Evolutionary conservation across 768 basidiomycete species (phyloP), one percentile per base, ranked within the genome.

Genomic region (Lentinula sp.): DNA sequence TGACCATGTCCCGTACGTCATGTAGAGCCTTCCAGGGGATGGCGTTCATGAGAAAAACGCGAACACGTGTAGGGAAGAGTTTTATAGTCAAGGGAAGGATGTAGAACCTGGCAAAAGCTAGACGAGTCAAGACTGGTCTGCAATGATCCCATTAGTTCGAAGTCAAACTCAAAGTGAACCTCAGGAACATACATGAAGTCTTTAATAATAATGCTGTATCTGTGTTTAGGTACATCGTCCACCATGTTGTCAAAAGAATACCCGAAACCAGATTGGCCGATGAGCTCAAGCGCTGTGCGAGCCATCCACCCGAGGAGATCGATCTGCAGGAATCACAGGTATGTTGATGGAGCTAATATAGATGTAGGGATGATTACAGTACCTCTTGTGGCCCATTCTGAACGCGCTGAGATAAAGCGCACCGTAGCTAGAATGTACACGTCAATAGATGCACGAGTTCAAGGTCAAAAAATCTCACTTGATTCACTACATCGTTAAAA

Each of bases 241-340:
- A 48, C 58, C 10, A 76, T 65, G 2, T 68, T 57, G 40, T 76
- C 74, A 54, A 77, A 76, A 1, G 75, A 74, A 52, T 70, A 71
- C 0, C 76, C 77, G 11, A 77, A 67, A 3, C 76, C 73, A 11
- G 70, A 71, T 63, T 74, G 73, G 3, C 74, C 75, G 45, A 78
- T 70, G 42, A 76, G 65, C 54, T 77, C 76, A 34, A 77, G 69
- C n/a, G 76, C 71, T 10, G 72, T 68, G 16, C 76, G 70, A 37
- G 70, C 67, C 67, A 73, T 69, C 75, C 74, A 77, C 3, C 54
- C 57, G 28, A 76, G 63, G 40, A 77, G 59, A 35, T 76, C 68
- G 46, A 71, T 61, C 62, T 73, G 64, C 15, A 31, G 28, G 8
- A 8, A 23, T 11, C 3, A 42, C 15, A n/a, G 2, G 13, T 32